A percentile compares a stretch with the other conserved stretches of the same genome.
Conservation (phyloP, 768 basidiomycete species). For the Psilocybe azurescens region DNA sequence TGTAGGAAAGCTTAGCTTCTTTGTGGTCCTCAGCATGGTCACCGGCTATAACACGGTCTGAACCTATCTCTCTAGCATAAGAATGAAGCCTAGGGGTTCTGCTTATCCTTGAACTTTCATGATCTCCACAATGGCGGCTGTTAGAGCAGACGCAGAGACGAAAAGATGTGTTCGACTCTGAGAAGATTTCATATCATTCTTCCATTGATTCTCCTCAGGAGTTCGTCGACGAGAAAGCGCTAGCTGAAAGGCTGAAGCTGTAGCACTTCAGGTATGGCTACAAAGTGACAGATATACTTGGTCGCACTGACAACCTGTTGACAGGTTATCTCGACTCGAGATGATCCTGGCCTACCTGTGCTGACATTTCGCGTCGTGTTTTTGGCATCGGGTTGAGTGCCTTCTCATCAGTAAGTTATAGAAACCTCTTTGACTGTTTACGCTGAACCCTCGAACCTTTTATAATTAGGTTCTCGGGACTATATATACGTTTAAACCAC, state of each 20-base stretch:
- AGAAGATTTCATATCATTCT: conserved; percentile 15
- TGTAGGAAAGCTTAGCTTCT: conserved; percentile 6
- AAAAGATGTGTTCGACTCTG: conserved; percentile 5
- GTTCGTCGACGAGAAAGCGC: conserved; percentile 29
- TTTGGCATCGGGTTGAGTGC: conserved; percentile 53
- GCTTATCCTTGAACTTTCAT: neutral
- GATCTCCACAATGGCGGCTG: neutral
- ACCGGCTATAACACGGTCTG: conserved; percentile 7
- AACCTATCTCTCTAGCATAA: neutral
- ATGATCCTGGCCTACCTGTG: conserved; percentile 51
- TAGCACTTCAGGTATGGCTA: conserved; percentile 42
- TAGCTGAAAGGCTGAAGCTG: conserved; percentile 47
- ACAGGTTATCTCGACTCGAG: conserved; percentile 52
- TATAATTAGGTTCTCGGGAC: conserved; percentile 35
- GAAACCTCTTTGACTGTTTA: neutral
- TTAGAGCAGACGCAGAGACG: conserved; percentile 1
- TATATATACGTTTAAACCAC: conserved; percentile 44
- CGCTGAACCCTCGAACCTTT: neutral
- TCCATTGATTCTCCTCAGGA: conserved; percentile 14
- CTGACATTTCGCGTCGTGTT: conserved; percentile 55
- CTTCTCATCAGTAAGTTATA: conserved; percentile 43
- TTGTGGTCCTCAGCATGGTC: conserved; percentile 4
- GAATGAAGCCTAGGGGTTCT: neutral
- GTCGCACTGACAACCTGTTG: neutral
- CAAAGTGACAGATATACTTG: neutral